These are phyloP conservation scores for Cryptosporidium bovis DNA, from an alignment of 169 alveolate genomes.

Conservation along the genomic window DNA sequence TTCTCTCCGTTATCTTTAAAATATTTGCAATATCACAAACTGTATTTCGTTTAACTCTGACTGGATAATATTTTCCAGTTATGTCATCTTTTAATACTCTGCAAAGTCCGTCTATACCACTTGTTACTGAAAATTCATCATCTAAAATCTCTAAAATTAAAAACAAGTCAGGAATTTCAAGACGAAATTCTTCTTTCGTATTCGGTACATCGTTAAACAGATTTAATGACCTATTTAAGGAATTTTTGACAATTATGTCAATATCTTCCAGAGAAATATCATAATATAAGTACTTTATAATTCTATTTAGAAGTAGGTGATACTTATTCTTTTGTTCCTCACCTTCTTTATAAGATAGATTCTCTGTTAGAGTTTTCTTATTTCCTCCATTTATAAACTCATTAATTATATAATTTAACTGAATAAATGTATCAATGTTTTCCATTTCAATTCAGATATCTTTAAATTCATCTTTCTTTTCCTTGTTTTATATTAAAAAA, in stretches of 20 bases:
- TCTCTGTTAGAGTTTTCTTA: too few species aligned
- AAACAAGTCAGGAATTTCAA: conserved; percentile 45
- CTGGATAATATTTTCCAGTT: conserved; percentile 19
- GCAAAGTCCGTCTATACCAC: conserved; percentile 9
- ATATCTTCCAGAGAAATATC: conserved; percentile 1
- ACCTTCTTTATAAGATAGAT: too few species aligned
- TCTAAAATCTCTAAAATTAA: conserved; percentile 41
- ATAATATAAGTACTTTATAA: conserved; percentile 11
- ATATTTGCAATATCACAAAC: not conserved
- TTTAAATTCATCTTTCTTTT: not conserved
- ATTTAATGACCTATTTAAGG: conserved; percentile 16
- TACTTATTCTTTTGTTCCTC: not conserved
- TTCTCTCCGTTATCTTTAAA: not conserved
- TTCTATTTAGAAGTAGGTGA: not conserved
- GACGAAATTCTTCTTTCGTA: not conserved
- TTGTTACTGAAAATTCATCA: conserved; percentile 13
- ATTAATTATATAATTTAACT: not conserved
- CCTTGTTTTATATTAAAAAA: not conserved
- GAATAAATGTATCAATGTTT: not conserved
- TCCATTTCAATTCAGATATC: conserved; percentile 15
- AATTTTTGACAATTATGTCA: not conserved
- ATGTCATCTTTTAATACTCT: not conserved
- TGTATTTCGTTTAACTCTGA: not conserved
- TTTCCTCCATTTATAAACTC: not conserved
- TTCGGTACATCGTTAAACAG: not conserved